Evolutionary conservation across 352 stramenopile species (phyloP), one percentile per base, ranked within the genome.

Genomic region (Globisporangium orthogonon): DNA sequence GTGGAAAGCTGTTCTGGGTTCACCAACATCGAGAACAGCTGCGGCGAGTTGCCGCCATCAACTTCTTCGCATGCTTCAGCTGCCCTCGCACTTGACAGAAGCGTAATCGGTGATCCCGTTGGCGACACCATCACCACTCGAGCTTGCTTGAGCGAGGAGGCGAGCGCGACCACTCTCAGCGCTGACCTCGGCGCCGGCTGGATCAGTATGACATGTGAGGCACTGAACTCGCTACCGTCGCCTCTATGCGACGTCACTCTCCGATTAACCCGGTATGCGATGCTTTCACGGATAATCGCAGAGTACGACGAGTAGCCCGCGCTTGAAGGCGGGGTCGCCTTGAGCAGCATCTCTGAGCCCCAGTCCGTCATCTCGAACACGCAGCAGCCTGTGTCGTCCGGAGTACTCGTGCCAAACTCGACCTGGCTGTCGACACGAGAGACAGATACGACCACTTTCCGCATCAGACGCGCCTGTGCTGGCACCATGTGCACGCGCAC

Each of bases 351-450:
- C 39, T 83, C 67, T 2, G 66, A 61, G 13, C 61, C 54, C 79
- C 79, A 87, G 47, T 89, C 81, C 0, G 72, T 81, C 50, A 69
- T 84, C 48, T 87, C 79, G 51, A 89, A 81, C 0, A 69, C 58
- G 47, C 76, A 87, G 37, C 40, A 71, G 1, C 77, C 77, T 4
- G 50, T 55, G 15, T 86, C 74, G 59, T 87, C 67, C 2, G 70
- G 70, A 7, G 56, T 46, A 30, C 53, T 58, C 28, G 60, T 69
- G 0, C 63, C 65, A 1, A 75, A 58, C 31, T 86, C 73, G 15
- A 61, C 51, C 39, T 60, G 63, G 10, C 65, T 84, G 37, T 76
- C 75, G 4, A 83, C 51, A 10, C 63, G 66, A 28, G 56, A 66
- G 0, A 70, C 76, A 3, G 65, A 66, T 1, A 86, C 60, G 7